Base-by-base conservation (phyloP, 2,329 filamentous ascomycete species). In the Penicillium sp. region DNA sequence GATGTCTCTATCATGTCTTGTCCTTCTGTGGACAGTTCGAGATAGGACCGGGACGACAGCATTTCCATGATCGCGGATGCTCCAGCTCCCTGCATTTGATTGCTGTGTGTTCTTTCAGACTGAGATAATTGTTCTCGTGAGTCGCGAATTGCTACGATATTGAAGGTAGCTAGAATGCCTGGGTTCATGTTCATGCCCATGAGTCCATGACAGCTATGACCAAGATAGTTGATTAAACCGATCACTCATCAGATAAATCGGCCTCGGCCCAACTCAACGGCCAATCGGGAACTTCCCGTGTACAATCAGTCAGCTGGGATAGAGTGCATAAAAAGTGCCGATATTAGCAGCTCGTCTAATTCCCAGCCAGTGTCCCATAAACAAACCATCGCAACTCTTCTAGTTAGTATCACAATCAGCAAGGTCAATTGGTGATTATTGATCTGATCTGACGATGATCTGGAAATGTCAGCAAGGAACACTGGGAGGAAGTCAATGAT, bases 1-100 rank as follows among this genome's bases (percentile, higher is more conserved):
- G 14, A 37, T 39, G 11, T 29, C 9, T 37, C 28, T 46, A 40
- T 12, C 25, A 6, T 18, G 3, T 29, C 36, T 11, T 43, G 28
- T 18, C 44, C 39, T 18, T 30, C 37, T 13, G 43, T 18, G 13
- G 37, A 28, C 31, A 55, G 27, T 19, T 59, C 55, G 16, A 61
- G 47, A 30, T 58, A 59, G 22, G 57, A 61, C 36, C 58, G 49
- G 19, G 58, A 46, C 1, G 58, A 60, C 39, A 60, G 22, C 16
- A 52, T 50, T 22, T 54, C 52, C 19, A 53, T 22, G 34, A 33
- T 25, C 7, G 37, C 35, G 16, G 50, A 30, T 14, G 45, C 36
- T 11, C 38, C 18, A 7, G 30, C 12, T 34, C 11, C 39, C 35
- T 42, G 35, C 49, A 58, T 59, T 19, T 37, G 33, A 8, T 8